Evolutionary conservation across 2,329 filamentous ascomycete genomes (phyloP).

Genomic region (Aciculosporium take): DNA sequence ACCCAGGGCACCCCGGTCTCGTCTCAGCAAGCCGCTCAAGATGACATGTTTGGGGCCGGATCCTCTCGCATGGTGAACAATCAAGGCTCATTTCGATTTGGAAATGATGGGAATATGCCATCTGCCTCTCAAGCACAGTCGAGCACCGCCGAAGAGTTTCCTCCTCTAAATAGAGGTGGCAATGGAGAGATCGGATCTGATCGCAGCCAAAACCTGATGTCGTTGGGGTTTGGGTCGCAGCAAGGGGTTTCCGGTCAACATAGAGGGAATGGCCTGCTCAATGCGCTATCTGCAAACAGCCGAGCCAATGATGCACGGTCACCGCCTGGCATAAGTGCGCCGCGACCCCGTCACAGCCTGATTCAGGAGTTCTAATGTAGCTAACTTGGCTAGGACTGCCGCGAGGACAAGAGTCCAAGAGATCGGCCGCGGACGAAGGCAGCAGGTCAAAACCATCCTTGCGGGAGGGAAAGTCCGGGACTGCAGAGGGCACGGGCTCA

Average conservation of each 20-base stretch:
- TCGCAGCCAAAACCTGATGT: slow-evolving; percentile 33
- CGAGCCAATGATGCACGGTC: slow-evolving; percentile 35
- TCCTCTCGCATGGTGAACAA: slow-evolving; percentile 23
- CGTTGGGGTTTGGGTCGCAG: slow-evolving; percentile 38
- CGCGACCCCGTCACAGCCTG: slow-evolving; percentile 4
- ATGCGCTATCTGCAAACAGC: slow-evolving; percentile 46
- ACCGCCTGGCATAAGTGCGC: slow-evolving; percentile 27
- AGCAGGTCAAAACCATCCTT: slow-evolving; percentile 28
- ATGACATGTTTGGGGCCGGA: slow-evolving; percentile 28
- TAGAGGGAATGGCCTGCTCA: slow-evolving; percentile 47
- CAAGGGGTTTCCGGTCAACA: slow-evolving; percentile 23
- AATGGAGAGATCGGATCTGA: slow-evolving; percentile 46
- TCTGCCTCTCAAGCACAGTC: slow-evolving; percentile 33
- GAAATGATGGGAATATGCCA: slow-evolving; percentile 28
- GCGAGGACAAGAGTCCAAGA: slow-evolving; percentile 30
- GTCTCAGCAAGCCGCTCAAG: slow-evolving; percentile 37
- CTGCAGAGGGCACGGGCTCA: slow-evolving; percentile 21
- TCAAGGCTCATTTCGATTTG: slow-evolving; percentile 41
- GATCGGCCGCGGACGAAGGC: slow-evolving; percentile 15
- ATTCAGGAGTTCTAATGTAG: not conserved
- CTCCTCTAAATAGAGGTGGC: slow-evolving; percentile 42
- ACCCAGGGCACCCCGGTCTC: slow-evolving; percentile 36
- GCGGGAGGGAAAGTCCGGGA: slow-evolving; percentile 25
- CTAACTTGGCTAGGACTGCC: slow-evolving; percentile 18
- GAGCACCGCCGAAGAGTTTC: slow-evolving; percentile 44